Percentiles rank a stretch among this genome's conserved stretches.
These are phyloP conservation scores for Endothia cerciana DNA, from an alignment of 2,329 filamentous ascomycete genomes.

Conservation along the genomic window DNA sequence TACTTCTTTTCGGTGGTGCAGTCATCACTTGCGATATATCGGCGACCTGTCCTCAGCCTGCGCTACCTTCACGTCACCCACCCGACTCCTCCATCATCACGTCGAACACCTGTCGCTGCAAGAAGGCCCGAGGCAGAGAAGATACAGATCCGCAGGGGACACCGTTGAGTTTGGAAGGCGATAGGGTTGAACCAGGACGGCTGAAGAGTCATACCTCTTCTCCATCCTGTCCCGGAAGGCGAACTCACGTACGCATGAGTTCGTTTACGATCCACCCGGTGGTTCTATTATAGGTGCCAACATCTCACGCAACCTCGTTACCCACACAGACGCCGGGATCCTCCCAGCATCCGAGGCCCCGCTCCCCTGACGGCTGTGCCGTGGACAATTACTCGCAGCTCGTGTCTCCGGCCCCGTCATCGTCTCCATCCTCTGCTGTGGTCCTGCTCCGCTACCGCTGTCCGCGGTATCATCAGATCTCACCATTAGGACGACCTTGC, in stretches of 20 bases:
- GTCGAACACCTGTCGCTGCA: neutral
- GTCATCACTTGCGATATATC: conserved; percentile 14
- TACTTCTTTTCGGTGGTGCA: conserved; percentile 2
- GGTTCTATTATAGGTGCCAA: conserved; percentile 40
- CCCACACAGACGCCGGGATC: conserved; percentile 36
- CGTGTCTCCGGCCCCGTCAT: conserved; percentile 23
- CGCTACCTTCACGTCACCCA: conserved; percentile 2
- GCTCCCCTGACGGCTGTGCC: conserved; percentile 28
- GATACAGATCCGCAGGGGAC: neutral
- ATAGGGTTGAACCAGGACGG: conserved; percentile 39
- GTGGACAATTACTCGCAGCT: conserved; percentile 27
- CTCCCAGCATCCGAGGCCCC: conserved; percentile 28
- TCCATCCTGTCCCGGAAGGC: conserved; percentile 47
- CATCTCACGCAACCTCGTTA: conserved; percentile 39
- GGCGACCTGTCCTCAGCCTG: conserved; percentile 8
- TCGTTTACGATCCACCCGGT: conserved; percentile 43
- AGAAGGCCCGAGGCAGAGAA: neutral
- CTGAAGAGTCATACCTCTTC: conserved; percentile 50
- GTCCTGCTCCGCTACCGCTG: conserved; percentile 11
- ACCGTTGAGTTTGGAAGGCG: conserved; percentile 10
- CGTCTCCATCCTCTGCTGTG: conserved; percentile 5
- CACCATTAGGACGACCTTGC: conserved; percentile 21
- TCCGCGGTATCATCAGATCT: conserved; percentile 8
- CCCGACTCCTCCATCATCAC: conserved; percentile 1
- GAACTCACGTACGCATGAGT: conserved; percentile 45